Base-by-base conservation (phyloP, 2,329 filamentous ascomycete species). In the Epichloe brachyelytri region DNA sequence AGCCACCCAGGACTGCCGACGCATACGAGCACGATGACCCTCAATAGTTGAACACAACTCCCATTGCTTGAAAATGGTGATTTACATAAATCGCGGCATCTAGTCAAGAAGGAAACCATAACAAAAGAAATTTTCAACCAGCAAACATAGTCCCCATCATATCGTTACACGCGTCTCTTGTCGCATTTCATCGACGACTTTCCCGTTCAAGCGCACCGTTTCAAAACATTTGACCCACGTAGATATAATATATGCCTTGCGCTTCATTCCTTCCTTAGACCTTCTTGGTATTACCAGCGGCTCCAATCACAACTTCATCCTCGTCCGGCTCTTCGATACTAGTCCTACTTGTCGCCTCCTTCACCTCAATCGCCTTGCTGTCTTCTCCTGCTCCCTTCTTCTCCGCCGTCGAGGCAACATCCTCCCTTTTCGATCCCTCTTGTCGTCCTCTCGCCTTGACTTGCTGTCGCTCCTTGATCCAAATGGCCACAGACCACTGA, bases 261-360 rank as follows among this genome's bases (percentile, higher is more conserved):
- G 11, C 30, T 19, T 43, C 46, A 22, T 41, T 15, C 22, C 15
- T 20, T 26, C 48, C 26, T 33, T 44, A 39, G 22, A 7, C 14
- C 46, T 39, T 33, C 12, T 26, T 40, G 46, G 34, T 33, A 33
- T 30, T n/a, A 30, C 22, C 8, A 14, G 4, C 41, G 19, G n/a
- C 41, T 4, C 50, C 55, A 45, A 71, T 62, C 34, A 73, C 72
- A 46, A 71, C 68, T 54, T 74, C 73, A 12, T 76, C 75, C 38
- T 76, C 77, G 51, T 80, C 77, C 6, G 76, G 73, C 51, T 80
- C 78, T 62, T 81, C 78, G 47, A 81, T 78, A 61, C 76, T 80
- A 37, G 75, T 80, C 56, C 78, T 66, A 50, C 72, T 66, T 57
- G 69, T 70, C 2, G 78, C 78, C 60, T 79, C 76, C 58, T 67